Percentiles rank a stretch among this genome's conserved stretches.
These are phyloP conservation scores for Curvularia lunata DNA, from an alignment of 2,329 filamentous ascomycete genomes.

Conservation along the genomic window DNA sequence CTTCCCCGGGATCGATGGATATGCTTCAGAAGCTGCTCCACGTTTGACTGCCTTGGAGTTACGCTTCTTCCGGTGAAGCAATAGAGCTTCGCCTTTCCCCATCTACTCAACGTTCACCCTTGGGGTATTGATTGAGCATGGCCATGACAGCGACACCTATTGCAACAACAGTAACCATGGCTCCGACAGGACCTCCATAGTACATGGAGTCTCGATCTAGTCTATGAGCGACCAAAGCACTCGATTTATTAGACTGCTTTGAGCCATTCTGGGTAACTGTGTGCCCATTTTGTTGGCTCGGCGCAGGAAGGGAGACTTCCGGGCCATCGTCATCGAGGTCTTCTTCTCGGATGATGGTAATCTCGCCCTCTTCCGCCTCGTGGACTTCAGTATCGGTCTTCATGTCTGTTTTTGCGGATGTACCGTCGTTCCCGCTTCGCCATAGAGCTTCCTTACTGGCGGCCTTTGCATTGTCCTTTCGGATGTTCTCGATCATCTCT, in stretches of 20 bases:
- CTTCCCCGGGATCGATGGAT: not conserved
- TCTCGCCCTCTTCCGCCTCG: slow-evolving; percentile 44
- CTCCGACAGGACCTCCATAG: slow-evolving; percentile 48
- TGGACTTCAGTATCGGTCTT: slow-evolving; percentile 25
- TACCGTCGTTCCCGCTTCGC: slow-evolving; percentile 35
- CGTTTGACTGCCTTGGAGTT: not conserved
- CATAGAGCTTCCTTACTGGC: slow-evolving; percentile 40
- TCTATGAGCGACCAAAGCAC: slow-evolving; percentile 35
- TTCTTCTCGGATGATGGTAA: slow-evolving; percentile 46
- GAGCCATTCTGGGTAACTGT: slow-evolving; percentile 31
- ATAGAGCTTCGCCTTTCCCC: slow-evolving; percentile 7
- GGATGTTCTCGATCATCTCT: slow-evolving; percentile 86
- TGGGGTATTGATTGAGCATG: slow-evolving; percentile 53
- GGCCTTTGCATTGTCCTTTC: slow-evolving; percentile 66
- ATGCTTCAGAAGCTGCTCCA: not conserved
- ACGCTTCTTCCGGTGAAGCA: slow-evolving; percentile 1
- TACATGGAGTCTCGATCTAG: slow-evolving; percentile 40
- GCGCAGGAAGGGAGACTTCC: slow-evolving; percentile 24
- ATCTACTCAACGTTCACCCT: slow-evolving; percentile 51
- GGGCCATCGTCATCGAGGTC: slow-evolving; percentile 36
- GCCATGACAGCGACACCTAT: slow-evolving; percentile 52
- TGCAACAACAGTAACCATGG: slow-evolving; percentile 50
- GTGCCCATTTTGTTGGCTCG: slow-evolving; percentile 41
- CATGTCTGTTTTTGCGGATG: slow-evolving; percentile 16
- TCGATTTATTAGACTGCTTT: slow-evolving; percentile 29